Percentiles rank a stretch among this genome's conserved stretches.
Conservation (phyloP, 352 stramenopile genomes). For the Globisporangium takayamanum region DNA sequence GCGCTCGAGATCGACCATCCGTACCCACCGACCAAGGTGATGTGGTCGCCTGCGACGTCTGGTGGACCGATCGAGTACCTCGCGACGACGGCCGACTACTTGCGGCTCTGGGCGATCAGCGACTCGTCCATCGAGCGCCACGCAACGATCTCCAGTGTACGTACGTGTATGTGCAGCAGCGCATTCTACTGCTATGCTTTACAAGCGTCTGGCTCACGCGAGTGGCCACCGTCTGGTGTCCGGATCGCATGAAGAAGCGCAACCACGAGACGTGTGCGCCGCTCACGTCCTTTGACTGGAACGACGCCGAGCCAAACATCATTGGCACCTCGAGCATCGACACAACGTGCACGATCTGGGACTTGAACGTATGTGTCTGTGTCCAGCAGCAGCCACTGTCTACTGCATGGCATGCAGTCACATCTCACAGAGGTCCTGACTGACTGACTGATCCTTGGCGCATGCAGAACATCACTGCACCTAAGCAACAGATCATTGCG, state of each 20-base stretch:
- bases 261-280: slow-evolving; percentile 94
- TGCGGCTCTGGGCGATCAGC: slow-evolving; percentile 72
- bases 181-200: neutral
- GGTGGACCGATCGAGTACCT: slow-evolving; percentile 53
- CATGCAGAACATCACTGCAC: slow-evolving; percentile 41
- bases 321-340: slow-evolving; percentile 96
- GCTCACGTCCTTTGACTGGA: slow-evolving; percentile 99
- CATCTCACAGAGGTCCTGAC: neutral
- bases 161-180: neutral
- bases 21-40: slow-evolving; percentile 84
- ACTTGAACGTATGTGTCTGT: slow-evolving; percentile 84
- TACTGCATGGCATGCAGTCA: neutral
- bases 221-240: neutral
- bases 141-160: slow-evolving; percentile 67
- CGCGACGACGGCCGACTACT: slow-evolving; percentile 78
- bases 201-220: neutral
- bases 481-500: slow-evolving; percentile 95
- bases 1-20: slow-evolving; percentile 75
- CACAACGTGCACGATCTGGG: slow-evolving; percentile 99
- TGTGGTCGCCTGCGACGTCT: slow-evolving; percentile 71
- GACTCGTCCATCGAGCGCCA: slow-evolving; percentile 72
- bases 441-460: neutral
- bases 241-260: slow-evolving; percentile 21
- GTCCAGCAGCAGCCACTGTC: neutral
- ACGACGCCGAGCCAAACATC: slow-evolving; percentile 92